Conservation (phyloP, 371 early-diverging fungal species). For the Mucor lusitanicus region DNA sequence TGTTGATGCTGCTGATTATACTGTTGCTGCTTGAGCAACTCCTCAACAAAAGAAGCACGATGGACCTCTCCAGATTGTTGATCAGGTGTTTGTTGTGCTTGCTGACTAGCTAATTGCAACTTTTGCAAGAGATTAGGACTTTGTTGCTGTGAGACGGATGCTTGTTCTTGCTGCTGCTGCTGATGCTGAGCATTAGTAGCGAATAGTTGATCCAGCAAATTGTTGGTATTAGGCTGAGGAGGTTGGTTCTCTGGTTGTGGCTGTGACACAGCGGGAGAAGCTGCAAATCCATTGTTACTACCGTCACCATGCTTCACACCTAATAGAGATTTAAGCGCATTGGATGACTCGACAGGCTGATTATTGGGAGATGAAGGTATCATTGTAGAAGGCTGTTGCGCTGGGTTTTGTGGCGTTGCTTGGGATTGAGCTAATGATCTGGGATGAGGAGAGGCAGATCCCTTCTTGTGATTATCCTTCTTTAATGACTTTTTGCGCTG, state of each 20-base stretch:
- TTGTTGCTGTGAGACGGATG: constrained; percentile 1
- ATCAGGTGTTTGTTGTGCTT: not conserved
- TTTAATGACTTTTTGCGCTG: constrained; percentile 31
- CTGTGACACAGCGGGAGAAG: constrained; percentile 19
- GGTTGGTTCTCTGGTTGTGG: constrained; percentile 21
- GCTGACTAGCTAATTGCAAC: constrained; percentile 4
- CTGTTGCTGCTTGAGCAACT: constrained; percentile 17
- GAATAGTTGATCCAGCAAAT: constrained; percentile 17
- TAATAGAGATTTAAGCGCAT: constrained; percentile 31
- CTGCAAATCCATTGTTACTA: constrained; percentile 5
- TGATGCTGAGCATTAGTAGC: constrained; percentile 14
- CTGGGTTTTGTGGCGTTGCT: not conserved
- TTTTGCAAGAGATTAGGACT: constrained; percentile 1
- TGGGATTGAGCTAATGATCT: not conserved
- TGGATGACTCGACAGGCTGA: constrained; percentile 20
- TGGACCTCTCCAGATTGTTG: not conserved
- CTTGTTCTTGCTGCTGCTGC: not conserved
- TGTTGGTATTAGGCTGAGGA: constrained; percentile 7
- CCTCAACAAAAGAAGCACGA: constrained; percentile 24
- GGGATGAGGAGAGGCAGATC: constrained; percentile 3
- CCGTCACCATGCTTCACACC: constrained; percentile 12
- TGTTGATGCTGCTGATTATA: not conserved
- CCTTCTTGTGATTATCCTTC: constrained; percentile 21
- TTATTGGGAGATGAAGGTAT: not conserved
- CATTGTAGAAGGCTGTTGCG: not conserved